A percentile compares a stretch with the other conserved stretches of the same genome.
Evolutionary conservation across 139 green algal species (phyloP).

Genomic region (Gonium pectorale): DNA sequence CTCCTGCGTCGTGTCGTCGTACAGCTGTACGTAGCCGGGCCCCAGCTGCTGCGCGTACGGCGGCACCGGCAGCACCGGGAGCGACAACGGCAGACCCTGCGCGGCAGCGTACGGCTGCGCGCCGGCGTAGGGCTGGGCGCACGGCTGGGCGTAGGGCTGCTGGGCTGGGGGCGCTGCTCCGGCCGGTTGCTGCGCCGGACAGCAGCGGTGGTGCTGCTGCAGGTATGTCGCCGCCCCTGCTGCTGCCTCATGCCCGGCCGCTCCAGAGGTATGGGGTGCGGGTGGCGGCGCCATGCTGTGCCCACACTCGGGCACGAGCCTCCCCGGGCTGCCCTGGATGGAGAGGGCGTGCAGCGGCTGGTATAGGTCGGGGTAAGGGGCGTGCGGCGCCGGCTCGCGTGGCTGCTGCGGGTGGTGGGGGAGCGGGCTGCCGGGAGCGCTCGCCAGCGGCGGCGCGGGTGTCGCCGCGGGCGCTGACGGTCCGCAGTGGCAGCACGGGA

Average conservation of each 20-base stretch:
- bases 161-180: neutral
- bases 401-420: too few relatives aligned
- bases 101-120: too few relatives aligned
- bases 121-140: too few relatives aligned
- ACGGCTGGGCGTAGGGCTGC: neutral
- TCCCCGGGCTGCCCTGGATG: neutral
- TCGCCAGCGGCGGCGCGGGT: too few relatives aligned
- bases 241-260: neutral
- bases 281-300: too few relatives aligned
- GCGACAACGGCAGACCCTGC: neutral
- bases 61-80: neutral
- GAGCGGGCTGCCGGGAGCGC: too few relatives aligned
- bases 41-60: neutral
- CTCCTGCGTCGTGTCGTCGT: conserved; percentile 41
- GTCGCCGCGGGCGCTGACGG: too few relatives aligned
- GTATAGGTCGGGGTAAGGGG: neutral
- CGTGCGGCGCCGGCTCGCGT: too few relatives aligned
- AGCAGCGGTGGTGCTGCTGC: neutral
- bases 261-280: too few relatives aligned
- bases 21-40: neutral
- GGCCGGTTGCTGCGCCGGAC: neutral
- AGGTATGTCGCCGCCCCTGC: neutral
- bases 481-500: too few relatives aligned
- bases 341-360: neutral
- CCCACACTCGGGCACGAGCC: too few relatives aligned